A percentile compares a stretch with the other conserved stretches of the same genome.
Conservation (phyloP, 1,284 basidiomycete genomes). For the Cutaneotrichosporon mucoides region DNA sequence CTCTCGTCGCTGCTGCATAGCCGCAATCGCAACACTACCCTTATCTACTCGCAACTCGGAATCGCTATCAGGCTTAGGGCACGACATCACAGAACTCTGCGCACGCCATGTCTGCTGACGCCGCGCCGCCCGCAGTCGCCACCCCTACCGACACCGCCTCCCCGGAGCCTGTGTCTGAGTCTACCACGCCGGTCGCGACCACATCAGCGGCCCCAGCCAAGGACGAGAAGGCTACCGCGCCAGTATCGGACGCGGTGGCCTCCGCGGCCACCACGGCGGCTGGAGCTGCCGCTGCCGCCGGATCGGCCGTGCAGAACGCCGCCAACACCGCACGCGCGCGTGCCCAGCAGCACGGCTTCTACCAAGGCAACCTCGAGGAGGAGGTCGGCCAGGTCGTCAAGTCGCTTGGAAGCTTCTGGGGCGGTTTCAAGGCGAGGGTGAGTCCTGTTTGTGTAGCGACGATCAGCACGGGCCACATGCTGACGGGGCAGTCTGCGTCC, state of each 20-base stretch:
- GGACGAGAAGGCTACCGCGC: neutral
- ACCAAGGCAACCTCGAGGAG: constrained; percentile 60
- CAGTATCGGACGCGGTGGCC: neutral
- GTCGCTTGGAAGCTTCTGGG: constrained; percentile 74
- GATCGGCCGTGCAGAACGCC: neutral
- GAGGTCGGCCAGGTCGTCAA: constrained; percentile 82
- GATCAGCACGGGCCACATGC: neutral
- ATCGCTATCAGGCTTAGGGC: neutral
- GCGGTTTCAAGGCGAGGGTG: constrained; percentile 80
- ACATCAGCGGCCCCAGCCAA: neutral
- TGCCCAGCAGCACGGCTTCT: constrained; percentile 39
- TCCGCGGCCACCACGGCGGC: neutral
- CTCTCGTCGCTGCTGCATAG: neutral
- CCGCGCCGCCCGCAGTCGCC: neutral
- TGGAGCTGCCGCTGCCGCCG: neutral
- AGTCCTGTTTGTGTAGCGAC: constrained; percentile 30
- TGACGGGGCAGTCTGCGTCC: constrained; percentile 60
- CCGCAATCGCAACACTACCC: no score
- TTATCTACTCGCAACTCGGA: neutral
- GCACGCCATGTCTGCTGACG: neutral
- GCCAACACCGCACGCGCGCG: neutral
- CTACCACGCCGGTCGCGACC: neutral
- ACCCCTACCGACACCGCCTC: neutral
- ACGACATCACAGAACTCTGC: neutral
- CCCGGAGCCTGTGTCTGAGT: neutral